Conservation (phyloP, 2,329 filamentous ascomycete genomes). For the Lithohypha guttulata region DNA sequence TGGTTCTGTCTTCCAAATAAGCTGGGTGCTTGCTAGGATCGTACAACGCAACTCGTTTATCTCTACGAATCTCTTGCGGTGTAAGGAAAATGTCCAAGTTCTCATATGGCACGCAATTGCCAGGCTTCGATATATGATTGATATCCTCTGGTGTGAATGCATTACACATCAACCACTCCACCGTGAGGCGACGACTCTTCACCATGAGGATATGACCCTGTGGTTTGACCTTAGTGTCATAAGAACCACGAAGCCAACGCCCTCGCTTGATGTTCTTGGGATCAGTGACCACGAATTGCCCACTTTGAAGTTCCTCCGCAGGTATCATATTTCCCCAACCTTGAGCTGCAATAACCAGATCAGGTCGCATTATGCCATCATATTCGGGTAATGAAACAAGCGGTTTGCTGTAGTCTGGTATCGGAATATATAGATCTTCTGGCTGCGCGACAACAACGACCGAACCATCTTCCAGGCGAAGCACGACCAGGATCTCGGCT, state of each 20-base stretch:
- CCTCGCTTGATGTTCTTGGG: conserved; percentile 42
- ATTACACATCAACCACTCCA: conserved; percentile 44
- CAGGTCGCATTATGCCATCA: conserved; percentile 12
- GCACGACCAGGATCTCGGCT: conserved; percentile 38
- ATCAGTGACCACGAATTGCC: conserved; percentile 41
- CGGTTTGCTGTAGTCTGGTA: conserved; percentile 22
- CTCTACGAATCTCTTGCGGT: conserved; percentile 18
- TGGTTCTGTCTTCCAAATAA: background rate
- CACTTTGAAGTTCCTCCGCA: conserved; percentile 17
- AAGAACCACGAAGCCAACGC: conserved; percentile 43
- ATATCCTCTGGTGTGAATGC: conserved; percentile 14
- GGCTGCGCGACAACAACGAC: conserved; percentile 43
- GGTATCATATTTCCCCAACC: conserved; percentile 15
- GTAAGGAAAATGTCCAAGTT: conserved; percentile 18
- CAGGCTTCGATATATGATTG: conserved; percentile 17
- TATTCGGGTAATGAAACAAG: conserved; percentile 20
- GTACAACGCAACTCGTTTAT: conserved; percentile 3
- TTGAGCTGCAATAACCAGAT: conserved; percentile 11
- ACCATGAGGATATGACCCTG: conserved; percentile 44
- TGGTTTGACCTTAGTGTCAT: conserved; percentile 36
- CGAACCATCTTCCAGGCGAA: conserved; percentile 42
- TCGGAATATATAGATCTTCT: conserved; percentile 31
- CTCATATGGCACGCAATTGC: conserved; percentile 15
- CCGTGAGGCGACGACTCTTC: conserved; percentile 34
- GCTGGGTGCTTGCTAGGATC: conserved; percentile 4